These are phyloP conservation scores for Lentinus polychrous DNA, from an alignment of 1,284 basidiomycete genomes.

Conservation along the genomic window DNA sequence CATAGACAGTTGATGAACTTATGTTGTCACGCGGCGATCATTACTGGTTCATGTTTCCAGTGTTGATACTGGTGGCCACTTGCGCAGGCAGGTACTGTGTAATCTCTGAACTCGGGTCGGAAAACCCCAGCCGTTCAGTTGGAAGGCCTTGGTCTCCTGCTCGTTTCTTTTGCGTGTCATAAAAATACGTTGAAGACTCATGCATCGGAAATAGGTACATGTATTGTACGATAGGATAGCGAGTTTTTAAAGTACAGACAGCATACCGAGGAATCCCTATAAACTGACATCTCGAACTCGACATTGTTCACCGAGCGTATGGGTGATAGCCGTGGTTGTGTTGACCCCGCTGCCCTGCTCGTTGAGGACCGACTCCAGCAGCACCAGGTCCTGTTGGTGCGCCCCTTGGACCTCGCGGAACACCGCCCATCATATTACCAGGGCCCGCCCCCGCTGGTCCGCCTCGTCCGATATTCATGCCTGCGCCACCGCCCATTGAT, in stretches of 20 bases:
- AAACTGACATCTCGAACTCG: background rate
- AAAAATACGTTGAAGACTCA: too few relatives aligned
- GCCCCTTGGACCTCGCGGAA: slow-evolving; percentile 62
- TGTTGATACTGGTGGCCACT: too few relatives aligned
- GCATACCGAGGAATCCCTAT: too few relatives aligned
- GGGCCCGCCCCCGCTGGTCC: slow-evolving; percentile 21
- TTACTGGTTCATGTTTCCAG: too few relatives aligned
- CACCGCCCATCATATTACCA: slow-evolving; percentile 28
- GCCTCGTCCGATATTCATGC: slow-evolving; percentile 32
- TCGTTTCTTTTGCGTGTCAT: too few relatives aligned
- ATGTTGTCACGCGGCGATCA: too few relatives aligned
- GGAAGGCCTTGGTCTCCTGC: too few relatives aligned
- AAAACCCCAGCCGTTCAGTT: too few relatives aligned
- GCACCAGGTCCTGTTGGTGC: slow-evolving; percentile 42
- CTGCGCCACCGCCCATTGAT: slow-evolving; percentile 36
- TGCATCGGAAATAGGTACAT: background rate
- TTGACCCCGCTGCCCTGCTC: slow-evolving; percentile 61
- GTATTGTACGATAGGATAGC: background rate
- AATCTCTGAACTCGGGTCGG: too few relatives aligned
- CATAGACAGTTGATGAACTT: too few relatives aligned
- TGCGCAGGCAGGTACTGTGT: too few relatives aligned
- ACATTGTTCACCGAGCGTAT: slow-evolving; percentile 51
- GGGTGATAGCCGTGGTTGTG: slow-evolving; percentile 64
- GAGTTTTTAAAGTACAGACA: background rate
- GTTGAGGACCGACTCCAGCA: slow-evolving; percentile 65